These are phyloP conservation scores for Gloeostereum incarnatum DNA, from an alignment of 768 basidiomycete genomes.

Conservation along the genomic window DNA sequence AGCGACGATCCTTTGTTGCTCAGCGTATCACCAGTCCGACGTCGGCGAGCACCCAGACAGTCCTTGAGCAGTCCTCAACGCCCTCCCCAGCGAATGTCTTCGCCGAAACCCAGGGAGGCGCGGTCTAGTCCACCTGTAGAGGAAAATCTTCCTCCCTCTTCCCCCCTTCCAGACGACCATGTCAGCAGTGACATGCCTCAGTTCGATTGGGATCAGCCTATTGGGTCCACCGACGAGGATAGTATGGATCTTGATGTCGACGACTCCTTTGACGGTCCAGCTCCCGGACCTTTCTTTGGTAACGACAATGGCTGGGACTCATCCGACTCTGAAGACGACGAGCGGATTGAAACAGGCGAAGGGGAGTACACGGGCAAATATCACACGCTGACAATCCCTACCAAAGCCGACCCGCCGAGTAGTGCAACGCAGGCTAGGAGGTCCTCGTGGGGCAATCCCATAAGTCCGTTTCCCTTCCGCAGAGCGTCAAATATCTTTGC, in stretches of 20 bases:
- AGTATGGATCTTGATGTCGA: too few species aligned
- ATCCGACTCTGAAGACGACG: too few species aligned
- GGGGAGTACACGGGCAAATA: conserved; percentile 67
- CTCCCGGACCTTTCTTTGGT: too few species aligned
- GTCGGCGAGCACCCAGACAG: conserved; percentile 4
- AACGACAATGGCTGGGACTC: too few species aligned
- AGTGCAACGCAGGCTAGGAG: conserved; percentile 38
- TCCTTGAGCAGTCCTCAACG: neutral
- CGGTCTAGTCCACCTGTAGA: too few species aligned
- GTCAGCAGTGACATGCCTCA: too few species aligned
- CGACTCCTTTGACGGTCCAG: too few species aligned
- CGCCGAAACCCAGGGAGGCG: too few species aligned
- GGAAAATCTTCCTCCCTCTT: conserved; percentile 22
- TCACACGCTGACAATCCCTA: conserved; percentile 43
- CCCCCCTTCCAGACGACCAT: conserved; percentile 15
- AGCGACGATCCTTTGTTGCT: conserved; percentile 70
- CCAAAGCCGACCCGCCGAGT: conserved; percentile 59
- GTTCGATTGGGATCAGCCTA: too few species aligned
- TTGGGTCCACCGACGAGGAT: too few species aligned
- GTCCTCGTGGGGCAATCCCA: conserved; percentile 59
- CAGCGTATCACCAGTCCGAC: conserved; percentile 26
- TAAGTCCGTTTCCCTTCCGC: conserved; percentile 70
- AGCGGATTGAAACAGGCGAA: too few species aligned
- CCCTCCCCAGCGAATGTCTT: neutral
- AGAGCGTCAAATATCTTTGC: too few species aligned